phyloP scores from a whole-genome alignment of 2,329 filamentous ascomycete species.

The Diplodia mutila region DNA sequence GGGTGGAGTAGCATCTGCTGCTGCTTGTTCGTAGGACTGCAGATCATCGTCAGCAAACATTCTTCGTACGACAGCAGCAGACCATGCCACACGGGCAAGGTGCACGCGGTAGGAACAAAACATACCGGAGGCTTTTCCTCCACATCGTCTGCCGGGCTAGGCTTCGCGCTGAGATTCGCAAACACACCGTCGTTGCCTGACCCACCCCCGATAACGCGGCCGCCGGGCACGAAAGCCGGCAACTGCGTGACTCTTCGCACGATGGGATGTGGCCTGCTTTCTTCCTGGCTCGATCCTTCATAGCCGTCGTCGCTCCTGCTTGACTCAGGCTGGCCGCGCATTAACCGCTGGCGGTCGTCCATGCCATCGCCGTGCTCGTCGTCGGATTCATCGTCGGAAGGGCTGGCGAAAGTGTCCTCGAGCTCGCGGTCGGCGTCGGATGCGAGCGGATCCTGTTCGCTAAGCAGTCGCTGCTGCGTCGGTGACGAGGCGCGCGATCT shows the following conservation, averaged over 20 bases:
- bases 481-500: conserved; percentile 79
- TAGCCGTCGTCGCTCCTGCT: conserved; percentile 26
- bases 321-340: conserved; percentile 63
- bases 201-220: conserved; percentile 67
- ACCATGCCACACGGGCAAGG: not conserved
- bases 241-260: conserved; percentile 58
- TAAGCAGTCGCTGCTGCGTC: conserved; percentile 56
- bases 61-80: conserved; percentile 19
- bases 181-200: conserved; percentile 92
- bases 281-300: conserved; percentile 25
- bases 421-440: conserved; percentile 75
- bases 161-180: conserved; percentile 90
- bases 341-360: conserved; percentile 84
- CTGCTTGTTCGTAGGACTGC: conserved; percentile 96
- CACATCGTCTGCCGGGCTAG: conserved; percentile 76
- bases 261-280: conserved; percentile 40
- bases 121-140: conserved; percentile 93
- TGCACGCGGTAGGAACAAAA: conserved; percentile 32
- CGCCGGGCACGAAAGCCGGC: conserved; percentile 53
- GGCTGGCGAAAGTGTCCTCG: conserved; percentile 82
- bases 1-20: conserved; percentile 90
- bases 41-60: conserved; percentile 39
- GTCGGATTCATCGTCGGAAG: conserved; percentile 67
- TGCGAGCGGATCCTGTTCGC: conserved; percentile 55
- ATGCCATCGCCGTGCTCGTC: conserved; percentile 70